Percentiles rank a stretch among this genome's conserved stretches.
Evolutionary conservation across 768 basidiomycete genomes (phyloP).

Genomic region (Lepiota venenata): DNA sequence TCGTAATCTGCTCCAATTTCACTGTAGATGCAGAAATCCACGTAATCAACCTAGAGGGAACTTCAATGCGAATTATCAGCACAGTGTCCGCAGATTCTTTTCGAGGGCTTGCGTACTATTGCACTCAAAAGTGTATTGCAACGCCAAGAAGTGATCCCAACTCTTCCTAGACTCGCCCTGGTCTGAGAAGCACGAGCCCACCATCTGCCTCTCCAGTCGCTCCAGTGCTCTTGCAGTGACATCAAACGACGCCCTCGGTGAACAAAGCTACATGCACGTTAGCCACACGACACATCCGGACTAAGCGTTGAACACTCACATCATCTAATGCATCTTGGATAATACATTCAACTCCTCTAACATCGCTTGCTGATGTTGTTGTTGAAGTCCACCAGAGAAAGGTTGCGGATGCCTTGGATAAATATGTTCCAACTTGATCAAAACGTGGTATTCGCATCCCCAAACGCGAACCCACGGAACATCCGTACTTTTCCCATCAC

Average conservation of each 20-base stretch:
- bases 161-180: slow-evolving; percentile 36
- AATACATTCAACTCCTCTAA: slow-evolving; percentile 34
- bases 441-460: background rate
- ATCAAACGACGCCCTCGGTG: slow-evolving; percentile 52
- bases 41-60: slow-evolving; percentile 59
- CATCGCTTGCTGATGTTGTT: slow-evolving; percentile 13
- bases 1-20: slow-evolving; percentile 47
- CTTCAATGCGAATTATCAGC: slow-evolving; percentile 33
- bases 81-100: background rate
- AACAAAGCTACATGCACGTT: slow-evolving; percentile 49
- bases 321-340: slow-evolving; percentile 67
- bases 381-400: slow-evolving; percentile 14
- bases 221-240: slow-evolving; percentile 53
- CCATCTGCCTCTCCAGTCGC: slow-evolving; percentile 52
- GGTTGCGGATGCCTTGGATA: slow-evolving; percentile 24
- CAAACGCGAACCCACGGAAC: background rate
- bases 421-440: slow-evolving; percentile 14
- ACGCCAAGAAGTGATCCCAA: slow-evolving; percentile 51
- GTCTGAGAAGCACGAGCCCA: slow-evolving; percentile 40
- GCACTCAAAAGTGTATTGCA: slow-evolving; percentile 82
- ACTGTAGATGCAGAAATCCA: slow-evolving; percentile 56
- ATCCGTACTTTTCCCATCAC: background rate
- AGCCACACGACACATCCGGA: background rate
- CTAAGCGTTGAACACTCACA: slow-evolving; percentile 35
- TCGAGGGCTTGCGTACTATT: slow-evolving; percentile 51